Base-by-base conservation (phyloP, 2,329 filamentous ascomycete species). In the Pseudogymnoascus sp. region DNA sequence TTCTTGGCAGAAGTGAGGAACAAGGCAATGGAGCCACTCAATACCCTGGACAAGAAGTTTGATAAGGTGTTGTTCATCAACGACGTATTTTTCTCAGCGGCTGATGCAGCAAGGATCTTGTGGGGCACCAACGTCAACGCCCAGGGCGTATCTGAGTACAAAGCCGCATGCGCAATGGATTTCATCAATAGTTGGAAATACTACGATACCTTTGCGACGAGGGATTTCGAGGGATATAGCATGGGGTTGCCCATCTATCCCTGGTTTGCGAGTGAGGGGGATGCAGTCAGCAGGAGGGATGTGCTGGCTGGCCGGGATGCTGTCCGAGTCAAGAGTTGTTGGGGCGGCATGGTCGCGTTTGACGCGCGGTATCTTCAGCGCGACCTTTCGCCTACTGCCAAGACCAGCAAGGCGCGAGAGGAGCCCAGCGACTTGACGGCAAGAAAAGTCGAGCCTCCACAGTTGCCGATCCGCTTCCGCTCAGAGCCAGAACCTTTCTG, bases 1-100 rank as follows among this genome's bases (percentile, higher is more conserved):
- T 91, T 87, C 72, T 77, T 92, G 17, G 86, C 89, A 10, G 84
- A 87, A 70, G 84, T 90, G 58, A 82, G 89, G 58, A 92, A 92
- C 71, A 81, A 83, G 50, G 88, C 87, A 0, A 73, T 92, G 24
- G 76, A 78, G 37, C 87, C 88, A 0, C 76, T 92, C 9, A 79
- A 85, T 41, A 76, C 76, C 31, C 63, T 68, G 3, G 73, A 74
- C 17, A 72, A 70, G 39, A 69, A 73, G 10, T 88, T 79, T 68
- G 80, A 83, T 68, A 83, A 81, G 68, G 74, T 86, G 1, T 70
- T 87, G 1, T 87, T 86, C 68, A 72, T 87, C 60, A 92, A 92
- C 70, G 89, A 92, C 71, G 81, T 91, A 3, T 69, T 74, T 41
- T 80, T 77, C 64, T 67, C 78, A 64, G 76, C 81, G 0, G 67